These are phyloP conservation scores for Saturnispora halmiae DNA, from an alignment of 805 yeast species.

Conservation along the genomic window DNA sequence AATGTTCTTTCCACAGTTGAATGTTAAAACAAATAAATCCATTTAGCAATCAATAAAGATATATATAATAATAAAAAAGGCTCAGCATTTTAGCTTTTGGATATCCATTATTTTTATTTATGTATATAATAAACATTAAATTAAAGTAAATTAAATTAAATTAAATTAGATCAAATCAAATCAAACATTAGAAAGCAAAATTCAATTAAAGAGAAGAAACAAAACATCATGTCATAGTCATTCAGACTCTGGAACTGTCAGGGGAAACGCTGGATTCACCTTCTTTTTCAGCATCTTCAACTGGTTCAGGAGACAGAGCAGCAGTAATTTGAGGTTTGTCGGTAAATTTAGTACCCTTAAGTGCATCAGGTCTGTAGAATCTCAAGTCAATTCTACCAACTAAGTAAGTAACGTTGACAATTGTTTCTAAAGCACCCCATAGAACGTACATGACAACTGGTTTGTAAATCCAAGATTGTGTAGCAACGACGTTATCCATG, in stretches of 20 bases:
- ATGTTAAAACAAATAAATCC: slow-evolving; percentile 31
- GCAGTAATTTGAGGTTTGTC: slow-evolving; percentile 7
- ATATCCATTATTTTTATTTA: neutral
- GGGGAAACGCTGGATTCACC: slow-evolving; percentile 1
- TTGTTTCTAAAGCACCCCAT: slow-evolving; percentile 60
- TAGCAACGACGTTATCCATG: slow-evolving; percentile 23
- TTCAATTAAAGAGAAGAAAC: neutral
- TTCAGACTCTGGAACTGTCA: slow-evolving; percentile 11
- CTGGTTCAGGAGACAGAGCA: slow-evolving; percentile 4
- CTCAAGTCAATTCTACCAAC: slow-evolving; percentile 64
- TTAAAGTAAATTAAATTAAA: neutral
- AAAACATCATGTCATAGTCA: too few relatives aligned
- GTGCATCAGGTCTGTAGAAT: slow-evolving; percentile 64
- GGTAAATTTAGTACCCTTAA: slow-evolving; percentile 12
- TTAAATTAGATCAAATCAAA: neutral
- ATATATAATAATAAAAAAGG: neutral
- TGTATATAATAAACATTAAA: neutral
- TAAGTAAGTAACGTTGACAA: slow-evolving; percentile 48
- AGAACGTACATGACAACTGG: slow-evolving; percentile 56
- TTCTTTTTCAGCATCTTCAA: slow-evolving; percentile 7
- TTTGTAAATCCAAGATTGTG: slow-evolving; percentile 37
- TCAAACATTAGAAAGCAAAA: neutral
- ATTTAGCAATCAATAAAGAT: neutral
- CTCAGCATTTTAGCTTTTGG: neutral
- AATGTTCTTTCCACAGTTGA: slow-evolving; percentile 46